Percentiles rank a stretch among this genome's conserved stretches.
Evolutionary conservation across 2,329 filamentous ascomycete genomes (phyloP).

Genomic region (Xylariaceae sp.): DNA sequence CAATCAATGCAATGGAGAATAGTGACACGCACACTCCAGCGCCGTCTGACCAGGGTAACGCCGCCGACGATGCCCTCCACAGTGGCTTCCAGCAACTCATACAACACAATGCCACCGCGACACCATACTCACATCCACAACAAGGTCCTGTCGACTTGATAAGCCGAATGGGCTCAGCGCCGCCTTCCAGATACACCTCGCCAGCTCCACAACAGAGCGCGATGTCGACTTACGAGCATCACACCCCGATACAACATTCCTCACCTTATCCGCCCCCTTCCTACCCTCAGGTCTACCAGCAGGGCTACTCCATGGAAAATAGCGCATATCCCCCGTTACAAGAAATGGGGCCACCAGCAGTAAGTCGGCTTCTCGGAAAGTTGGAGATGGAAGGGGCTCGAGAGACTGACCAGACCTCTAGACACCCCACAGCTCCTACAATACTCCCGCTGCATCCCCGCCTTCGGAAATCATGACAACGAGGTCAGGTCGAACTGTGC

Average conservation of each 20-base stretch:
- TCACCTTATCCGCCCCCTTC: constrained; percentile 14
- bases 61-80: constrained; percentile 32
- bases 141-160: constrained; percentile 23
- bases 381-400: too few relatives aligned
- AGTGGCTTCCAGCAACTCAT: constrained; percentile 39
- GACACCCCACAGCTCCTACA: constrained; percentile 36
- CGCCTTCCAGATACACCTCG: constrained; percentile 34
- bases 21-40: constrained; percentile 40
- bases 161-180: constrained; percentile 30
- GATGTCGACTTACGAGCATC: constrained; percentile 23
- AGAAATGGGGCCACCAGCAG: constrained; percentile 18
- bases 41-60: constrained; percentile 32
- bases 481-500: constrained; percentile 26
- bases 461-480: constrained; percentile 29
- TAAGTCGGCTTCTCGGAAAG: constrained; percentile 11
- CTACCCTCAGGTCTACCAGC: constrained; percentile 20
- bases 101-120: constrained; percentile 36
- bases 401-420: constrained; percentile 1
- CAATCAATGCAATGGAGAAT: constrained; percentile 24
- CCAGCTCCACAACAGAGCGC: constrained; percentile 29
- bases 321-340: constrained; percentile 26
- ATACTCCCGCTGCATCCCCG: constrained; percentile 49
- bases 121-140: constrained; percentile 15
- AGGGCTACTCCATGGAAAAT: constrained; percentile 18
- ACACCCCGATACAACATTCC: constrained; percentile 23